Percentiles rank a stretch among this genome's conserved stretches.
Conservation (phyloP, 2,329 filamentous ascomycete genomes). For the Gyromitra esculenta region DNA sequence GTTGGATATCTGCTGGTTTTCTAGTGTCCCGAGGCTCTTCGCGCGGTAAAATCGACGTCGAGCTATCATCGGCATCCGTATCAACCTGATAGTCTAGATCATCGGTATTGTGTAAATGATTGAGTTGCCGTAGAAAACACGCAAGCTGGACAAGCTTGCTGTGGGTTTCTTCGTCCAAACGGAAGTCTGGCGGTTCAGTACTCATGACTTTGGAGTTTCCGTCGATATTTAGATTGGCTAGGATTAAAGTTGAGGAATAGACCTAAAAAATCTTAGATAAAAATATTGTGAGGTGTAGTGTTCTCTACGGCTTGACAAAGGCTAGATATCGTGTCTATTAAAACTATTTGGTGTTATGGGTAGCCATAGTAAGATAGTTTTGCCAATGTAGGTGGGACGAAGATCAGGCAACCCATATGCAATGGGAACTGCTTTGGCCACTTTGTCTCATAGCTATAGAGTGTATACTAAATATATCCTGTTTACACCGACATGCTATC, state of each 20-base stretch:
- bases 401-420: conserved; percentile 4
- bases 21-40: not conserved
- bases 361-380: not conserved
- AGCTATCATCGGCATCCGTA: conserved; percentile 10
- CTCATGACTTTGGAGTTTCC: not conserved
- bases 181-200: not conserved
- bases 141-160: conserved; percentile 9
- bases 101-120: not conserved
- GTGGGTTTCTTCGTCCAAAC: conserved; percentile 12
- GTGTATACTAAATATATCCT: too few species aligned
- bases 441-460: too few species aligned
- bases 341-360: not conserved
- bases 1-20: not conserved
- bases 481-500: too few species aligned
- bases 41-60: not conserved
- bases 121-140: conserved; percentile 23
- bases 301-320: not conserved
- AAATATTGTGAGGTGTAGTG: not conserved
- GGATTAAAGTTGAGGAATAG: not conserved
- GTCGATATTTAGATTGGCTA: not conserved
- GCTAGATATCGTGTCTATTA: not conserved
- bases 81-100: not conserved
- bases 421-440: not conserved
- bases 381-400: not conserved
- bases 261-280: not conserved